These are phyloP conservation scores for Posidonia australis DNA, from an alignment of 106 monocot species.

Conservation along the genomic window DNA sequence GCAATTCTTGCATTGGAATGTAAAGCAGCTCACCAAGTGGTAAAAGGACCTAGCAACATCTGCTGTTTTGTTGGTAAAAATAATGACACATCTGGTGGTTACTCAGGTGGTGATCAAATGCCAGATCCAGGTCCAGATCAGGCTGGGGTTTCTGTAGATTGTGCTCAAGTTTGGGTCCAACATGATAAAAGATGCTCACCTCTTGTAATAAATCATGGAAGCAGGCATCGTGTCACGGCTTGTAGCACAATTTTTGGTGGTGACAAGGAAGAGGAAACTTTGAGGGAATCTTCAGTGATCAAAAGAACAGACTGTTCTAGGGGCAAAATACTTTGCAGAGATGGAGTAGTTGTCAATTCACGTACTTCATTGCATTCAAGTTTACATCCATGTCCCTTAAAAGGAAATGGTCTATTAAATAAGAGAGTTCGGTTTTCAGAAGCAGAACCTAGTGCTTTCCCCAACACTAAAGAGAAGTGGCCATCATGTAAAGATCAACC, in stretches of 20 bases:
- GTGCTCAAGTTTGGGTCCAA: background rate
- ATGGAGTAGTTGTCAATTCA: conserved; percentile 1
- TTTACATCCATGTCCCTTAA: conserved; percentile 7
- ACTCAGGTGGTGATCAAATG: background rate
- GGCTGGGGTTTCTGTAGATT: background rate
- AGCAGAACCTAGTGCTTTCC: conserved; percentile 13
- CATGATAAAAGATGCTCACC: conserved; percentile 18
- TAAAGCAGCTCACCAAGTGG: background rate
- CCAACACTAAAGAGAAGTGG: background rate
- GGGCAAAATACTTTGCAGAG: background rate
- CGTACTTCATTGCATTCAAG: background rate
- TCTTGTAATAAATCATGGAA: conserved; percentile 22
- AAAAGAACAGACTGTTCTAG: conserved; percentile 2
- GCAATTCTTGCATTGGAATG: background rate
- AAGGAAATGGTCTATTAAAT: conserved; percentile 7
- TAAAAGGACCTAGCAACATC: conserved; percentile 3
- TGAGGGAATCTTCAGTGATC: conserved; percentile 4
- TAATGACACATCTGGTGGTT: background rate
- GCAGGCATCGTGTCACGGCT: conserved; percentile 10
- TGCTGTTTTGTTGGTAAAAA: conserved; percentile 1
- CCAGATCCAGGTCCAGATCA: background rate
- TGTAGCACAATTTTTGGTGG: conserved; percentile 6
- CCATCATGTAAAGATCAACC: background rate
- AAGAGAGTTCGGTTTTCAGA: conserved; percentile 57
- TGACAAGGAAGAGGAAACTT: conserved; percentile 14